A percentile compares a stretch with the other conserved stretches of the same genome.
phyloP scores from a whole-genome alignment of 176 grass and related monocot species.

The Pontederia paniculata region DNA sequence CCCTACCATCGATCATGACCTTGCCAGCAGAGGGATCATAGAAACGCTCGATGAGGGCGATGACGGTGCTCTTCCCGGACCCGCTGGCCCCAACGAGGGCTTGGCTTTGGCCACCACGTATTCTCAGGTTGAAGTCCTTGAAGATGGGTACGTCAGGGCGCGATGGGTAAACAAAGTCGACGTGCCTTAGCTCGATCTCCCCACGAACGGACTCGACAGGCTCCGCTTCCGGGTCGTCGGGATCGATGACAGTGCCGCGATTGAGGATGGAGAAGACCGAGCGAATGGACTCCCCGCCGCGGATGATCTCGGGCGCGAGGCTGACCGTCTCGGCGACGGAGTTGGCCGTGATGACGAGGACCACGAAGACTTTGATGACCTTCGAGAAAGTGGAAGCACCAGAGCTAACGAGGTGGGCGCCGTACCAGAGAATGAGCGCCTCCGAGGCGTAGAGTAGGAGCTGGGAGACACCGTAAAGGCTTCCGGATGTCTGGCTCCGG shows the following conservation, averaged over 20 bases:
- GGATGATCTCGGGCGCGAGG: slow-evolving; percentile 79
- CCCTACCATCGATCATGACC: slow-evolving; percentile 71
- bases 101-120: slow-evolving; percentile 75
- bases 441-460: slow-evolving; percentile 78
- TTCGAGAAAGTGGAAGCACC: slow-evolving; percentile 85
- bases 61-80: slow-evolving; percentile 92
- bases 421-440: slow-evolving; percentile 92
- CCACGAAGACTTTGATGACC: slow-evolving; percentile 97
- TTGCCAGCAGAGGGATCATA: slow-evolving; percentile 70
- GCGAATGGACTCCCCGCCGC: slow-evolving; percentile 73
- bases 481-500: slow-evolving; percentile 80
- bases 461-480: slow-evolving; percentile 83
- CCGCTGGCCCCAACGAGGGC: slow-evolving; percentile 82
- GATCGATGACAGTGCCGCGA: slow-evolving; percentile 60
- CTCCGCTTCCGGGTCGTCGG: slow-evolving; percentile 77
- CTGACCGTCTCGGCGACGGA: slow-evolving; percentile 85
- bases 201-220: slow-evolving; percentile 45
- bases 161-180: slow-evolving; percentile 68
- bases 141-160: slow-evolving; percentile 74
- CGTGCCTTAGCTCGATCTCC: slow-evolving; percentile 82
- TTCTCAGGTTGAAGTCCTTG: slow-evolving; percentile 96
- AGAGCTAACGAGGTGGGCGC: slow-evolving; percentile 60
- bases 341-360: slow-evolving; percentile 91
- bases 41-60: slow-evolving; percentile 77
- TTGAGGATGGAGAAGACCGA: slow-evolving; percentile 84